Base-by-base conservation (phyloP, 2,329 filamentous ascomycete species). In the Piedraia hortae region DNA sequence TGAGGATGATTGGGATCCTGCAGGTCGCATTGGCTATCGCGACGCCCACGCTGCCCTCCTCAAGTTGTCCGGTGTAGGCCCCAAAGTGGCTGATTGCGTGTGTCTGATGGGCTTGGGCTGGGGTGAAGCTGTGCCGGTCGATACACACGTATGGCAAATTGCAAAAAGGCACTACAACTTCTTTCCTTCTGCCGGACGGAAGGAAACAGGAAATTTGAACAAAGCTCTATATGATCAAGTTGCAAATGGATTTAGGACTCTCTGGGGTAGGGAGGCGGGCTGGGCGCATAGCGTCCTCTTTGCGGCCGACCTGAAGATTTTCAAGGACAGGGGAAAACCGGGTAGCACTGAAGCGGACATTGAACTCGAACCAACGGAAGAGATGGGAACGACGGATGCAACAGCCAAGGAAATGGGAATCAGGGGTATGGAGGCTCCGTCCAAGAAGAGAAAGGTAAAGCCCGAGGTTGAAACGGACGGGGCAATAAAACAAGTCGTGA, bases 141-240 rank as follows among this genome's bases (percentile, higher is more conserved):
- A 97, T 44, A 97, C 88, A 1, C 88, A 97, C 46, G 77, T 97
- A 7, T 93, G 80, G 82, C 80, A 93, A 50, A 93, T 97, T 38
- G 88, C 85, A 1, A 75, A 88, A 43, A 59, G 85, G 23, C 85
- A 97, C 44, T 97, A 97, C 48, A 78, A 69, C 27, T 89, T 97
- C 36, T n/a, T n/a, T n/a, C n/a, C n/a, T n/a, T n/a, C n/a, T n/a
- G n/a, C n/a, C n/a, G 74, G 75, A 4, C 74, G 67, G 35, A 64
- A 62, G 5, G 82, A 75, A 38, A 57, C 72, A 28, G 82, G 78
- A 38, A 82, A 75, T 20, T 56, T 97, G 29, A 91, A 71, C 8
- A 88, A 88, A 39, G 61, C 59, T 18, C 80, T 75, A 30, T 93
- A 97, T 38, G 69, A 85, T 40, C 74, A 77, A 0, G 65, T 97